Percentiles rank a stretch among this genome's conserved stretches.
Conservation (phyloP, 2,329 filamentous ascomycete genomes). For the Paraphaeosphaeria minitans region DNA sequence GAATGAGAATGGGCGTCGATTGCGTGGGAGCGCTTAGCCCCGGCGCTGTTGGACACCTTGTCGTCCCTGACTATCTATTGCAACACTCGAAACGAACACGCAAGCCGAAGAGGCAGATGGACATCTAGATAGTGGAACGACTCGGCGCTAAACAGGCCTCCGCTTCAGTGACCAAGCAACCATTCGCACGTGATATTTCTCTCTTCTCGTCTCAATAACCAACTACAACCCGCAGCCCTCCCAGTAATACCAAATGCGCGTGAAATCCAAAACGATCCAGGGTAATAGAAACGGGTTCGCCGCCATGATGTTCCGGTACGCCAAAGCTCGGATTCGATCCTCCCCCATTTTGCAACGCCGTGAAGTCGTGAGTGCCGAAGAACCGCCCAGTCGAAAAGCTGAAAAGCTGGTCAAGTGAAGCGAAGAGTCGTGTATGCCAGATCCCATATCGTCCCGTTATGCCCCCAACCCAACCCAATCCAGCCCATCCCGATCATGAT, state of each 20-base stretch:
- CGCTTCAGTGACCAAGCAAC: background rate
- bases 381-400: slow-evolving; percentile 5
- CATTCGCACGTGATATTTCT: background rate
- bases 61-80: background rate
- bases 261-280: slow-evolving; percentile 1
- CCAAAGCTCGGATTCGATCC: slow-evolving; percentile 1
- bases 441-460: background rate
- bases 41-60: background rate
- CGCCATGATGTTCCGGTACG: slow-evolving; percentile 12
- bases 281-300: background rate
- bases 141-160: background rate
- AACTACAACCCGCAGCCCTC: background rate
- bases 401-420: background rate
- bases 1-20: background rate
- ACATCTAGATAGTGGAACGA: background rate
- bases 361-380: slow-evolving; percentile 10
- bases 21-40: background rate
- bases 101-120: background rate
- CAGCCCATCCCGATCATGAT: background rate
- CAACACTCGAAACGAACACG: background rate
- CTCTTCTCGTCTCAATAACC: background rate
- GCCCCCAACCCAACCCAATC: background rate
- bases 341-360: slow-evolving; percentile 13
- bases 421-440: slow-evolving; percentile 2
- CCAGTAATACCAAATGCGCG: background rate